Percentiles rank a stretch among this genome's conserved stretches.
These are phyloP conservation scores for Suhomyces taliae DNA, from an alignment of 1,139 yeast genomes.

Conservation along the genomic window DNA sequence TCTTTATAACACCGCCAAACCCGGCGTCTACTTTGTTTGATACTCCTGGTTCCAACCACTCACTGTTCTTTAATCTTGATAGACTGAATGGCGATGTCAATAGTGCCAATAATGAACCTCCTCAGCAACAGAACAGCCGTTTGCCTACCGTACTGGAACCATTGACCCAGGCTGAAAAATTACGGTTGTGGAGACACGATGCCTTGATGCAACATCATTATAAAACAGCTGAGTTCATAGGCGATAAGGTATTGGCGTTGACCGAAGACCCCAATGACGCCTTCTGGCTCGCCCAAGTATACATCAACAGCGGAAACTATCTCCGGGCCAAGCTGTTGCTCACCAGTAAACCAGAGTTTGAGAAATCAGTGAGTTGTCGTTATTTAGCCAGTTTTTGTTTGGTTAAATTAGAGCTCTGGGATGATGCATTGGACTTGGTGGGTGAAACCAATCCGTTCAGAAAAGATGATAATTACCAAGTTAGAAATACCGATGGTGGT, in stretches of 20 bases:
- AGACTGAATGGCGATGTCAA: conserved; percentile 18
- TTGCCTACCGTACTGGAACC: conserved; percentile 31
- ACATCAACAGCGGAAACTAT: conserved; percentile 71
- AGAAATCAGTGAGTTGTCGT: conserved; percentile 65
- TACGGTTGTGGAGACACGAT: conserved; percentile 91
- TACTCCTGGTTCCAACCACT: conserved; percentile 43
- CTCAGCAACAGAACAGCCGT: conserved; percentile 12
- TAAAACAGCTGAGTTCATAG: conserved; percentile 85
- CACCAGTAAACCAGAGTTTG: conserved; percentile 41
- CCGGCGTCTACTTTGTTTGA: conserved; percentile 45
- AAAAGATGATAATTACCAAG: conserved; percentile 39
- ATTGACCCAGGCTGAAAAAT: conserved; percentile 78
- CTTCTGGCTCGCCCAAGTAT: conserved; percentile 93
- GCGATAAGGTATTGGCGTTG: conserved; percentile 82
- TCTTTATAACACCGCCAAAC: conserved; percentile 58
- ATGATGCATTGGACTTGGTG: conserved; percentile 82
- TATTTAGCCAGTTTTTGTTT: conserved; percentile 80
- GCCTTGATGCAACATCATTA: conserved; percentile 92
- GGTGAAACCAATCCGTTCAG: conserved; percentile 82
- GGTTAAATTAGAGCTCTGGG: conserved; percentile 74
- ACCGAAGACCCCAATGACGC: conserved; percentile 91
- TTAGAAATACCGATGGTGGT: conserved; percentile 64
- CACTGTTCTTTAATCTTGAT: conserved; percentile 41
- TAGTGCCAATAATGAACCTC: conserved; percentile 15
- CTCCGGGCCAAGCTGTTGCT: conserved; percentile 73